phyloP scores from a whole-genome alignment of 371 early-diverging fungal genomes.

The Apophysomyces elegans region DNA sequence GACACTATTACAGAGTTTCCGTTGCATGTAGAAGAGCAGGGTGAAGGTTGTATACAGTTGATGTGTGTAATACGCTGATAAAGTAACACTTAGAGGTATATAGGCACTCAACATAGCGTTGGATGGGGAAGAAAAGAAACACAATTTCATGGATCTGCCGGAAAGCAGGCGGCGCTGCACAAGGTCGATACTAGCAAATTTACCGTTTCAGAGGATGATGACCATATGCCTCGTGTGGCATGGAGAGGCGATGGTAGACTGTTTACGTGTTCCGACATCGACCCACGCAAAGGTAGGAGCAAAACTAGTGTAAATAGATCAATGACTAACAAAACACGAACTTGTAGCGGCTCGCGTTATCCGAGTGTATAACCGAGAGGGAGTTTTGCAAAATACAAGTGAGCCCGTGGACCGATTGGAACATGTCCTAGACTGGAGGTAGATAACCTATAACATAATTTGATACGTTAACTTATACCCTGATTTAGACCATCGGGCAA shows the following conservation, averaged over 20 bases:
- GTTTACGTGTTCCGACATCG: conserved; percentile 76
- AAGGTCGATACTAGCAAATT: conserved; percentile 58
- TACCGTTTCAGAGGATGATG: conserved; percentile 76
- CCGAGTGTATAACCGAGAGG: conserved; percentile 87
- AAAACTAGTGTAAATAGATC: too few species aligned
- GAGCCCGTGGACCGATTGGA: conserved; percentile 86
- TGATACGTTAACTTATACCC: background rate
- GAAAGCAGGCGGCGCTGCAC: conserved; percentile 76
- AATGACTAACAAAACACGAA: background rate
- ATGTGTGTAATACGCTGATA: background rate
- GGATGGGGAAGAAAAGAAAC: conserved; percentile 98
- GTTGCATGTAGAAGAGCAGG: conserved; percentile 66
- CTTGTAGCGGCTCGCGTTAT: conserved; percentile 64
- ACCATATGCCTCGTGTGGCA: conserved; percentile 71
- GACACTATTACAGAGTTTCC: conserved; percentile 86
- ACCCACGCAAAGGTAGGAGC: conserved; percentile 52
- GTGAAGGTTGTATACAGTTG: conserved; percentile 57
- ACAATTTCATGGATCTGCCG: conserved; percentile 94
- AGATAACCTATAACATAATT: background rate
- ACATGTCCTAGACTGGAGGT: conserved; percentile 82
- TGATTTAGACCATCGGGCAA: conserved; percentile 80
- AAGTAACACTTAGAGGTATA: background rate
- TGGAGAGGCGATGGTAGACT: conserved; percentile 94
- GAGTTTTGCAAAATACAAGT: conserved; percentile 77
- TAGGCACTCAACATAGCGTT: conserved; percentile 77